phyloP scores from a whole-genome alignment of 2,329 filamentous ascomycete genomes.

The Mycocentrospora acerina region DNA sequence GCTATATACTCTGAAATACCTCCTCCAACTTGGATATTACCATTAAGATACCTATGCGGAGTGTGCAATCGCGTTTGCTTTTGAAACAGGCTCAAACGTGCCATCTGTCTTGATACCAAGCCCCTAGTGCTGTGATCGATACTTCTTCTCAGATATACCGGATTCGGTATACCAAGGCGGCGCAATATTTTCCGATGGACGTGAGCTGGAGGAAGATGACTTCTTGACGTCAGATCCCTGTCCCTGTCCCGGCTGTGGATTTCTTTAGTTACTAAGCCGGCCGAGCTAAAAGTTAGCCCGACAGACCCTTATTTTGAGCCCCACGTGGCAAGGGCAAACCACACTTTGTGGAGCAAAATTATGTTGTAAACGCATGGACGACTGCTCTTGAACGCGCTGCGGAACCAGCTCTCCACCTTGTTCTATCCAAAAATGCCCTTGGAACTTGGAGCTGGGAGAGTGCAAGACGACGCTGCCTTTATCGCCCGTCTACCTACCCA shows the following conservation, averaged over 20 bases:
- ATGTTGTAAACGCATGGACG: not conserved
- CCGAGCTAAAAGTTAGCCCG: conserved; percentile 5
- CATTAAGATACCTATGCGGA: too few relatives aligned
- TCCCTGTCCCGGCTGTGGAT: not conserved
- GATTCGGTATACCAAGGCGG: conserved; percentile 21
- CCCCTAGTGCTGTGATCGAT: conserved; percentile 25
- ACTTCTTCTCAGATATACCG: conserved; percentile 7
- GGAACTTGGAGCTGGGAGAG: not conserved
- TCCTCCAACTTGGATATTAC: too few relatives aligned
- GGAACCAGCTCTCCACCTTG: not conserved
- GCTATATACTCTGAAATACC: too few relatives aligned
- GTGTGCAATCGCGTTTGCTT: too few relatives aligned
- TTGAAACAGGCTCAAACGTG: too few relatives aligned
- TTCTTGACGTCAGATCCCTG: not conserved
- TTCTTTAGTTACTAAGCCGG: not conserved
- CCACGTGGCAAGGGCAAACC: not conserved
- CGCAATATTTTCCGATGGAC: too few relatives aligned
- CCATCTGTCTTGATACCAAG: conserved; percentile 12
- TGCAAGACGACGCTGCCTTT: not conserved
- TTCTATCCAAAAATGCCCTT: not conserved
- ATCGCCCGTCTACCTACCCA: conserved; percentile 3
- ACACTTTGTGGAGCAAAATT: not conserved
- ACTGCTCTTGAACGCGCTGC: not conserved
- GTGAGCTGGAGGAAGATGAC: too few relatives aligned
- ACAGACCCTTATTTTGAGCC: not conserved